Evolutionary conservation across 345 rosid species (phyloP).

Genomic region (Theobroma cacao): DNA sequence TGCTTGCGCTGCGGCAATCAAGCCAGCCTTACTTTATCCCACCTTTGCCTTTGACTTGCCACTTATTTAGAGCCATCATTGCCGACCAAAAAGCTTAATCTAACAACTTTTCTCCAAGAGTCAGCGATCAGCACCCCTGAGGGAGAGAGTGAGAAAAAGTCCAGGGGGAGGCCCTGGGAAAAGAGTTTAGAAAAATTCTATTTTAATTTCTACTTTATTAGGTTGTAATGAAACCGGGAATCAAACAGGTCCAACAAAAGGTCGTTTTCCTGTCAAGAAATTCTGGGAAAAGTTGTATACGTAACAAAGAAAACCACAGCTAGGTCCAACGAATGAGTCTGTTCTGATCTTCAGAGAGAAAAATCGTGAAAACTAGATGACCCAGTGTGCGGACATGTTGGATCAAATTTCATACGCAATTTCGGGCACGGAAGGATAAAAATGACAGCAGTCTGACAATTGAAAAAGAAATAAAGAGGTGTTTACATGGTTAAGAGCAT

Average conservation of each 20-base stretch:
- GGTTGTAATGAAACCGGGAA: not conserved
- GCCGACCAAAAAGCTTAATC: slow-evolving; percentile 4
- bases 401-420: not conserved
- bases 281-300: not conserved
- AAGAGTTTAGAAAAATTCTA: not conserved
- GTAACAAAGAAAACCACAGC: not conserved
- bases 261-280: not conserved
- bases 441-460: not conserved
- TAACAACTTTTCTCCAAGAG: not conserved
- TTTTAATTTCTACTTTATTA: not conserved
- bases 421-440: not conserved
- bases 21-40: not conserved
- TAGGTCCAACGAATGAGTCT: not conserved
- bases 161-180: not conserved
- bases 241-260: not conserved
- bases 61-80: not conserved
- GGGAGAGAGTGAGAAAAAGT: not conserved
- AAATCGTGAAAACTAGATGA: not conserved
- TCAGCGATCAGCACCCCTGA: not conserved
- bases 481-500: not conserved
- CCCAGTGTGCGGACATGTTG: not conserved
- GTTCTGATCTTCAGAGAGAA: not conserved
- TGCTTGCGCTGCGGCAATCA: slow-evolving; percentile 5
- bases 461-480: not conserved
- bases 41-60: not conserved